These are phyloP conservation scores for Pholiota adiposa DNA, from an alignment of 1,284 basidiomycete species.

Conservation along the genomic window DNA sequence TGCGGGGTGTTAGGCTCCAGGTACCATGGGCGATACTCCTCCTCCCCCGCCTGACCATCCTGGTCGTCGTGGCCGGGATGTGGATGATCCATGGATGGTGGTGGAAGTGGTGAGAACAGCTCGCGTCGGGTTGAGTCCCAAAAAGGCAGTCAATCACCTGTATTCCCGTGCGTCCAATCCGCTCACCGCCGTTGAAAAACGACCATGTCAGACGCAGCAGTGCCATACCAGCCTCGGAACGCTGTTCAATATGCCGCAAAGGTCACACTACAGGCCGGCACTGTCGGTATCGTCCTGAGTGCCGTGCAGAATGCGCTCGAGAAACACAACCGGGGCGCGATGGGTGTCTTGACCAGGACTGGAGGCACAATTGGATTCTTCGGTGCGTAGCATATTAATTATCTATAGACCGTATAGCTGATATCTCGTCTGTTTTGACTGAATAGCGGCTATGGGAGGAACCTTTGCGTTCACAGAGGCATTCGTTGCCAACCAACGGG, in stretches of 20 bases:
- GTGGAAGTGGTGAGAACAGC: slow-evolving; percentile 5
- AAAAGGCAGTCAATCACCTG: slow-evolving; percentile 29
- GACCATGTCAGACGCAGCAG: slow-evolving; percentile 40
- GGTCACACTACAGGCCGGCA: slow-evolving; percentile 71
- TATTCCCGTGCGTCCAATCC: slow-evolving; percentile 27
- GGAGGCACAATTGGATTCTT: slow-evolving; percentile 86
- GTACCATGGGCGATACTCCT: slow-evolving; percentile 42
- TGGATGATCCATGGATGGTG: slow-evolving; percentile 5
- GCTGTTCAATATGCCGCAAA: slow-evolving; percentile 62
- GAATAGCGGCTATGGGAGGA: slow-evolving; percentile 87
- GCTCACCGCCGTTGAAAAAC: slow-evolving; percentile 31
- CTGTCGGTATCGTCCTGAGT: slow-evolving; percentile 79
- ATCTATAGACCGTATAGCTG: neutral
- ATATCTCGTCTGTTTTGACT: slow-evolving; percentile 9
- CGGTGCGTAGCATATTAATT: slow-evolving; percentile 48
- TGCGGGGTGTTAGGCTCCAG: slow-evolving; percentile 33
- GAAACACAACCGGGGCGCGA: slow-evolving; percentile 82
- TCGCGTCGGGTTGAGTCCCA: slow-evolving; percentile 21
- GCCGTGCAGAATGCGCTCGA: slow-evolving; percentile 86
- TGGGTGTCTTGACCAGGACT: slow-evolving; percentile 81
- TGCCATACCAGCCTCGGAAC: slow-evolving; percentile 60
- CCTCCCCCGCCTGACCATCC: slow-evolving; percentile 13
- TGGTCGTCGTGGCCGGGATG: slow-evolving; percentile 3
- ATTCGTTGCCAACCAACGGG: slow-evolving; percentile 79
- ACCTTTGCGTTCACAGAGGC: slow-evolving; percentile 87